Conservation (phyloP, 306 rosid species). For the Alnus glutinosa region DNA sequence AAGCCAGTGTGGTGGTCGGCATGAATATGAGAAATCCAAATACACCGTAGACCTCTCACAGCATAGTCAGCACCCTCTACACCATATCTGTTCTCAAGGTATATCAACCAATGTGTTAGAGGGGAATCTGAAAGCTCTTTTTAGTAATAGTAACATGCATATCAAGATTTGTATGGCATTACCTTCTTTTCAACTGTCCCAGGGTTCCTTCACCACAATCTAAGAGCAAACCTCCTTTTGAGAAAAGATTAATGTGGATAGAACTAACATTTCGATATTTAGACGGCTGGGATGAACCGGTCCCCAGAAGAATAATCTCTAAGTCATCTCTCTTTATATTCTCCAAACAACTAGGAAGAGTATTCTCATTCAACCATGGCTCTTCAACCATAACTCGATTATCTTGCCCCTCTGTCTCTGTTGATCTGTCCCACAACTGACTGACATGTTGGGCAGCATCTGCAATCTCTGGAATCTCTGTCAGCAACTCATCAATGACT, state of each 20-base stretch:
- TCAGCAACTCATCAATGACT: constrained; percentile 61
- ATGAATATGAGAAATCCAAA: constrained; percentile 96
- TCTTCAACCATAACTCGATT: constrained; percentile 57
- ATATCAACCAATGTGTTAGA: constrained; percentile 26
- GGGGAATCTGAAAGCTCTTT: constrained; percentile 22
- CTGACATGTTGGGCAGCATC: constrained; percentile 70
- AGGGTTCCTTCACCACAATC: constrained; percentile 97
- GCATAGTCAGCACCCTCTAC: constrained; percentile 73
- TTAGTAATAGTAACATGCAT: constrained; percentile 8
- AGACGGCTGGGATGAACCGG: constrained; percentile 97
- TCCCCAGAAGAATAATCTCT: constrained; percentile 95
- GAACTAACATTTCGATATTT: constrained; percentile 93
- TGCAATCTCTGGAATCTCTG: constrained; percentile 75
- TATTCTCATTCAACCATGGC: constrained; percentile 67
- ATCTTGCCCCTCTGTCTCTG: constrained; percentile 41
- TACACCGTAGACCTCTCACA: constrained; percentile 66
- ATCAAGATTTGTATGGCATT: constrained; percentile 12
- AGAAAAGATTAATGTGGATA: constrained; percentile 78
- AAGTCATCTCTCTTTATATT: constrained; percentile 81
- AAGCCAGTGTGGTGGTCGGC: constrained; percentile 96
- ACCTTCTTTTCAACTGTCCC: constrained; percentile 95
- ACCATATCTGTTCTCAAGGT: constrained; percentile 70
- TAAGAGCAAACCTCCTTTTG: constrained; percentile 78
- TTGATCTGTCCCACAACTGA: constrained; percentile 55
- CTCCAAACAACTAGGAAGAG: constrained; percentile 74